These are phyloP conservation scores for Funneliformis caledonium DNA, from an alignment of 371 early-diverging fungal genomes.

Conservation along the genomic window DNA sequence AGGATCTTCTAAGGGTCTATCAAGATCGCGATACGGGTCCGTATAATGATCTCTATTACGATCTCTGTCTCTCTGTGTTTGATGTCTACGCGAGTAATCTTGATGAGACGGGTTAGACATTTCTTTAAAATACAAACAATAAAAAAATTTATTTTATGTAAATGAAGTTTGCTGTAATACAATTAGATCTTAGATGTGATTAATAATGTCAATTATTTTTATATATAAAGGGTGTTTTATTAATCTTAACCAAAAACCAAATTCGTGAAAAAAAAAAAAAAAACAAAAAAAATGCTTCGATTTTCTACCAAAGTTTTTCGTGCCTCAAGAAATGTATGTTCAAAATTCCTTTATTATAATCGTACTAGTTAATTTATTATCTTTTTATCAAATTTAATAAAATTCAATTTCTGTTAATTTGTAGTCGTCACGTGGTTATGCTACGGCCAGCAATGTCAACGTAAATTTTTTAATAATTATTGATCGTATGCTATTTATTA, in stretches of 20 bases:
- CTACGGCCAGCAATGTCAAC: background rate
- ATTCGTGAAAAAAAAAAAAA: background rate
- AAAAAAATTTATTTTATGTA: no score
- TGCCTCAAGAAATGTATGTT: background rate
- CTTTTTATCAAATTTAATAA: background rate
- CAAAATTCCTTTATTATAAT: background rate
- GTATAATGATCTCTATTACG: background rate
- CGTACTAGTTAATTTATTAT: background rate
- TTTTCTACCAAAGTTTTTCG: background rate
- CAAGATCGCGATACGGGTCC: slow-evolving; percentile 3
- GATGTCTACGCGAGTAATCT: slow-evolving; percentile 17
- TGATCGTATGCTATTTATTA: no score
- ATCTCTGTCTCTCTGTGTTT: slow-evolving; percentile 16
- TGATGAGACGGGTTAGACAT: slow-evolving; percentile 1
- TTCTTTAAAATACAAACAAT: background rate
- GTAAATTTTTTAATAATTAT: background rate
- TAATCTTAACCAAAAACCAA: no score
- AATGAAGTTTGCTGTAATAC: no score
- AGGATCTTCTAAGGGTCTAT: slow-evolving; percentile 6
- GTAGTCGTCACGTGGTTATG: background rate
- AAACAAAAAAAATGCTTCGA: background rate
- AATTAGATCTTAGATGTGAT: no score
- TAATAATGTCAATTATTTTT: no score
- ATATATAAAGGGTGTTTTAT: no score
- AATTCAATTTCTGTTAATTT: background rate